A percentile compares a stretch with the other conserved stretches of the same genome.
phyloP scores from a whole-genome alignment of 208 protist species.

The Acanthamoeba healyi region DNA sequence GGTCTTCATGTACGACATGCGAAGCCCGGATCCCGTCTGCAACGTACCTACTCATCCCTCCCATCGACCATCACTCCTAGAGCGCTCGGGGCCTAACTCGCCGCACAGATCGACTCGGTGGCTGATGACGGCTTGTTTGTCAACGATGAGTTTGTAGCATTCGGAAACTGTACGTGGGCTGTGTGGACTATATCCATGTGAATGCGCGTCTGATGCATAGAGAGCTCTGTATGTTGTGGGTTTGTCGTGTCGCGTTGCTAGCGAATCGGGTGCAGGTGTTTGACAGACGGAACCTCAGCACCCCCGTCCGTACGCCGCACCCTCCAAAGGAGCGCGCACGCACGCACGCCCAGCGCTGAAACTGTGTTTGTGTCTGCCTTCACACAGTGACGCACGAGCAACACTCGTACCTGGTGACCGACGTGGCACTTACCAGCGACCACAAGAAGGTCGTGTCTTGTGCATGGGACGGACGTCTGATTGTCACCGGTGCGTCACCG shows the following conservation, averaged over 20 bases:
- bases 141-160: neutral
- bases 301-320: conserved; percentile 1
- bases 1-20: neutral
- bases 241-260: too few species aligned
- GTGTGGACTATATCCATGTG: too few species aligned
- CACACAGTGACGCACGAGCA: neutral
- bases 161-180: neutral
- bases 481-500: neutral
- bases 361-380: neutral
- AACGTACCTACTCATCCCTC: too few species aligned
- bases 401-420: neutral
- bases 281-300: neutral
- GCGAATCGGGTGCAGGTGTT: conserved; percentile 2
- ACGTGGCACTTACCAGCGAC: conserved; percentile 7
- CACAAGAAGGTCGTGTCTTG: neutral
- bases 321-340: too few species aligned
- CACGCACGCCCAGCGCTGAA: too few species aligned
- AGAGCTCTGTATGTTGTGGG: too few species aligned
- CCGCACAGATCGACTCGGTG: neutral
- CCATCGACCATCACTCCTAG: too few species aligned
- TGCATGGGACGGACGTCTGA: neutral
- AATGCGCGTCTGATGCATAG: too few species aligned
- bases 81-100: too few species aligned
- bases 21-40: neutral
- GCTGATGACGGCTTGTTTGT: neutral